Conservation (phyloP, 495 filamentous ascomycete genomes). For the Venustampulla echinocandica region DNA sequence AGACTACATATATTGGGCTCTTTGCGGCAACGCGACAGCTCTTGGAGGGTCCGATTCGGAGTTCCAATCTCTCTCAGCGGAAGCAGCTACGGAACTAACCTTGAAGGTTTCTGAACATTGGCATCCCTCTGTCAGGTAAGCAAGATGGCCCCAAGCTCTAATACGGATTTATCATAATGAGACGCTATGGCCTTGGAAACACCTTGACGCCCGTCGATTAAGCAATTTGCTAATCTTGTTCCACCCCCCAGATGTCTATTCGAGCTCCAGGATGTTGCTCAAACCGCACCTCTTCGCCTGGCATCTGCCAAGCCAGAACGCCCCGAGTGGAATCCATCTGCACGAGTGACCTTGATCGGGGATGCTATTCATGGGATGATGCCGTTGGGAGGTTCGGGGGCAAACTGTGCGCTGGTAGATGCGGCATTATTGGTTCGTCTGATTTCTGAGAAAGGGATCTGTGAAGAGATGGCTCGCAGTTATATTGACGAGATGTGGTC, state of each 20-base stretch:
- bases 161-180: background rate
- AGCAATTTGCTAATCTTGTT: background rate
- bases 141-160: background rate
- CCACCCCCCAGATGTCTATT: conserved; percentile 30
- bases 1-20: conserved; percentile 34
- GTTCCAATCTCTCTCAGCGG: conserved; percentile 12
- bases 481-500: conserved; percentile 12
- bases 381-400: conserved; percentile 26
- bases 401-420: conserved; percentile 22
- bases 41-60: conserved; percentile 11
- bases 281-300: conserved; percentile 28
- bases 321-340: conserved; percentile 25
- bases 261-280: conserved; percentile 26
- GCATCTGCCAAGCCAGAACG: conserved; percentile 33
- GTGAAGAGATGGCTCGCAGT: background rate
- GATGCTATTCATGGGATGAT: conserved; percentile 53
- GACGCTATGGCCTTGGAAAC: no score
- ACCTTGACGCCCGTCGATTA: no score
- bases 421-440: conserved; percentile 23
- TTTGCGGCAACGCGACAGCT: conserved; percentile 15
- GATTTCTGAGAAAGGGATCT: conserved; percentile 20
- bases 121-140: conserved; percentile 9
- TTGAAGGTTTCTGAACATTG: conserved; percentile 19
- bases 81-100: conserved; percentile 23
- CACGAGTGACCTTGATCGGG: conserved; percentile 39